phyloP scores from a whole-genome alignment of 2,329 filamentous ascomycete species.

The Didymella lethalis region DNA sequence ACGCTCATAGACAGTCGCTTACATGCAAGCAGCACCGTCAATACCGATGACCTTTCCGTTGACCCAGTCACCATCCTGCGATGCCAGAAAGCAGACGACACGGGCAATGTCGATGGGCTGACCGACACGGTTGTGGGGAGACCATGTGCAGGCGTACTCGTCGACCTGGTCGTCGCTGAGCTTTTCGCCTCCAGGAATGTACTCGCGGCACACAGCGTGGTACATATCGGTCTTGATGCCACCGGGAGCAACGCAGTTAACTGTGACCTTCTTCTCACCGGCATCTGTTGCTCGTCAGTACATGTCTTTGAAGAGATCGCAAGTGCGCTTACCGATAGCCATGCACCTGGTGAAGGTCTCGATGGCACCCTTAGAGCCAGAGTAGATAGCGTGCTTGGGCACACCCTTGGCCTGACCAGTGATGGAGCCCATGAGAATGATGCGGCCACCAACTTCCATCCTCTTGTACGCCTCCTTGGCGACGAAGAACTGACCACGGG shows the following conservation, averaged over 20 bases:
- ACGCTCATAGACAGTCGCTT: constrained; percentile 25
- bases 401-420: constrained; percentile 65
- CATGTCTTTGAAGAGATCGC: not conserved
- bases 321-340: constrained; percentile 54
- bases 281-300: constrained; percentile 49
- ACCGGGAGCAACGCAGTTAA: constrained; percentile 68
- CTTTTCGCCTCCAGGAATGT: constrained; percentile 66
- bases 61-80: constrained; percentile 65
- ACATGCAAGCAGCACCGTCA: constrained; percentile 55
- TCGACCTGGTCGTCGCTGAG: constrained; percentile 66
- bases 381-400: constrained; percentile 63
- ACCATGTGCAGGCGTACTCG: constrained; percentile 70
- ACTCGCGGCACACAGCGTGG: constrained; percentile 70
- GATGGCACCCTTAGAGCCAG: constrained; percentile 62
- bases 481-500: constrained; percentile 70
- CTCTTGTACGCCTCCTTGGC: constrained; percentile 64
- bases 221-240: constrained; percentile 67
- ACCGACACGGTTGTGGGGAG: constrained; percentile 69
- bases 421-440: constrained; percentile 65
- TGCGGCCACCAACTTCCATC: constrained; percentile 60
- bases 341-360: constrained; percentile 64
- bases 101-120: constrained; percentile 73
- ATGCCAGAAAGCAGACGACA: constrained; percentile 67
- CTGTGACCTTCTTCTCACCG: constrained; percentile 63
- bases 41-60: constrained; percentile 64